These are phyloP conservation scores for Heimioporus sp. DNA, from an alignment of 768 basidiomycete species.

Conservation along the genomic window DNA sequence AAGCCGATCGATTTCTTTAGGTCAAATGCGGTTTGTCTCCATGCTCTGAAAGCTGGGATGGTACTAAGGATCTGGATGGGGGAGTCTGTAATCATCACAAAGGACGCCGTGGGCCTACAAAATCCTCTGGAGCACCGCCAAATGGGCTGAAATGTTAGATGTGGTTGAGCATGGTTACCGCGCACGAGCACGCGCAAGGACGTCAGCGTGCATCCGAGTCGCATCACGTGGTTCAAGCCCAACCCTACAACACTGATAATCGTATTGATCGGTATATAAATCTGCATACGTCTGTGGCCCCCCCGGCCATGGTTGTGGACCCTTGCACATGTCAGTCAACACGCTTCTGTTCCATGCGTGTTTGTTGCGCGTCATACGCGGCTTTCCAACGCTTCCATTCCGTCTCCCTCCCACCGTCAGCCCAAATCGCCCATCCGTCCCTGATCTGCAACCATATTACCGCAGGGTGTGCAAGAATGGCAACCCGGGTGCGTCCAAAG, in stretches of 20 bases:
- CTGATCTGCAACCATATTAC: slow-evolving; percentile 66
- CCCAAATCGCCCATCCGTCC: slow-evolving; percentile 82
- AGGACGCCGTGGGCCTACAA: slow-evolving; percentile 16
- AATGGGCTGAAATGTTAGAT: neutral
- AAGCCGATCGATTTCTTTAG: slow-evolving; percentile 75
- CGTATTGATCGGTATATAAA: too few species aligned
- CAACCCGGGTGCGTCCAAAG: slow-evolving; percentile 47
- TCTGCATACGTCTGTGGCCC: too few species aligned
- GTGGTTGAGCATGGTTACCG: too few species aligned
- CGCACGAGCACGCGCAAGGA: too few species aligned
- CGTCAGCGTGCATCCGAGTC: too few species aligned
- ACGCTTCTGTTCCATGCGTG: slow-evolving; percentile 18
- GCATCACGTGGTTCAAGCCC: too few species aligned
- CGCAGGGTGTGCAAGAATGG: slow-evolving; percentile 55
- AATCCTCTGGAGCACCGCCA: slow-evolving; percentile 2
- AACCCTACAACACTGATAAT: too few species aligned
- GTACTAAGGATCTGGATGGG: slow-evolving; percentile 54
- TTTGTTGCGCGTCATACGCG: slow-evolving; percentile 47
- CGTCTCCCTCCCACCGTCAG: slow-evolving; percentile 70
- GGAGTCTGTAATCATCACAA: slow-evolving; percentile 24
- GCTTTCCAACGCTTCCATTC: slow-evolving; percentile 70
- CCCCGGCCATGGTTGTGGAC: neutral
- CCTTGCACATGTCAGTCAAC: slow-evolving; percentile 6
- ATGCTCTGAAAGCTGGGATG: slow-evolving; percentile 61
- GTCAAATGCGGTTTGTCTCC: slow-evolving; percentile 66